These are phyloP conservation scores for Sarcocystis neurona DNA, from an alignment of 169 alveolate genomes.

Conservation along the genomic window DNA sequence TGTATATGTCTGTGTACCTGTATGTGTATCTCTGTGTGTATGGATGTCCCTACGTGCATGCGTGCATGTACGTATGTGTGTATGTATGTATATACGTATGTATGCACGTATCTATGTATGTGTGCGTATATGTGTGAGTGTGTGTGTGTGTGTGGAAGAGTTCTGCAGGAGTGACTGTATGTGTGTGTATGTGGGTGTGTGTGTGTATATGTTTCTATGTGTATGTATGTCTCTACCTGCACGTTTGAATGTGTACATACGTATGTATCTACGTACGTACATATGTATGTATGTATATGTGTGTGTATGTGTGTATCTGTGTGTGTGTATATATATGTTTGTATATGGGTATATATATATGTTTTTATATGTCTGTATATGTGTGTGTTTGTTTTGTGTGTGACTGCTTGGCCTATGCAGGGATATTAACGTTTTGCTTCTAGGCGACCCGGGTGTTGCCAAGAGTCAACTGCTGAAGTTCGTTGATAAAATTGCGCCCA, in stretches of 20 bases:
- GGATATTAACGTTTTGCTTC: slow-evolving; percentile 81
- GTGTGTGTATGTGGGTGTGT: background rate
- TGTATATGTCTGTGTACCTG: background rate
- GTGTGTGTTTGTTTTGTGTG: background rate
- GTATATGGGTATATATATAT: too few species aligned
- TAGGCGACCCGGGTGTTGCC: slow-evolving; percentile 99
- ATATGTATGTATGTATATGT: background rate
- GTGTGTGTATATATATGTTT: too few species aligned
- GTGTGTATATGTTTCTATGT: background rate
- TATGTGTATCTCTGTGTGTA: background rate
- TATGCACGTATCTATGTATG: background rate
- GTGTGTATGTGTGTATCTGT: background rate
- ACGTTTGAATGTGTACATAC: too few species aligned
- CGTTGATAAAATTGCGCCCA: slow-evolving; percentile 97
- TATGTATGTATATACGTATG: background rate
- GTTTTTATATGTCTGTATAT: background rate
- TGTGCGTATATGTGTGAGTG: too few species aligned
- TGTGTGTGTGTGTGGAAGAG: slow-evolving; percentile 6
- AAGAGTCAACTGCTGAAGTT: slow-evolving; percentile 81
- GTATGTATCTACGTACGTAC: background rate
- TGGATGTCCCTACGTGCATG: background rate
- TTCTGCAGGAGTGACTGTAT: too few species aligned
- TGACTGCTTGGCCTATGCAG: slow-evolving; percentile 46
- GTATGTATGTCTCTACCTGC: too few species aligned
- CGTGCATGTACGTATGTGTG: background rate